Percentiles rank a stretch among this genome's conserved stretches.
Evolutionary conservation across 2,329 filamentous ascomycete genomes (phyloP).

Genomic region (Penicillium sp.): DNA sequence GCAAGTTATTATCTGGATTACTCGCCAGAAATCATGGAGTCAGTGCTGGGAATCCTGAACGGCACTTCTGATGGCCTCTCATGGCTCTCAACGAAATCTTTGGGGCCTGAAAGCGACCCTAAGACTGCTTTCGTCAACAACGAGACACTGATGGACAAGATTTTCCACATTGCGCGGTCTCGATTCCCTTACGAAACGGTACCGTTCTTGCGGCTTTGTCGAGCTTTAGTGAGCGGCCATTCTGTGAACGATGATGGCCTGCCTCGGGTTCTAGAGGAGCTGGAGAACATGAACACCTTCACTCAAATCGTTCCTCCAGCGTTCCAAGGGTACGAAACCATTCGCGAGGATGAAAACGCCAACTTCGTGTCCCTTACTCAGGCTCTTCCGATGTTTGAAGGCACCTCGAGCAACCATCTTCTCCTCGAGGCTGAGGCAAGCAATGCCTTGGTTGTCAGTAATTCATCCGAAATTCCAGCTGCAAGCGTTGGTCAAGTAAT

Average conservation of each 20-base stretch:
- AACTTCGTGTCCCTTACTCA: slow-evolving; percentile 70
- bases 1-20: slow-evolving; percentile 70
- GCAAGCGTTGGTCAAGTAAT: slow-evolving; percentile 61
- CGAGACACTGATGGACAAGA: slow-evolving; percentile 54
- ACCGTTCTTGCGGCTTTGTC: slow-evolving; percentile 74
- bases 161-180: slow-evolving; percentile 69
- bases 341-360: slow-evolving; percentile 81
- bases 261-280: slow-evolving; percentile 59
- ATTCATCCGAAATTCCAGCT: slow-evolving; percentile 40
- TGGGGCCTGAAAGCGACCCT: slow-evolving; percentile 37
- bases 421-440: slow-evolving; percentile 25
- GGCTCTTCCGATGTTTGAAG: slow-evolving; percentile 54
- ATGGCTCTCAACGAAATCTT: slow-evolving; percentile 18
- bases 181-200: slow-evolving; percentile 85
- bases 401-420: slow-evolving; percentile 27
- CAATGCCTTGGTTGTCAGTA: slow-evolving; percentile 38
- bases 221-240: slow-evolving; percentile 58
- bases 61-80: slow-evolving; percentile 33
- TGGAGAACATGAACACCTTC: slow-evolving; percentile 70
- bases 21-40: slow-evolving; percentile 67
- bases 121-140: slow-evolving; percentile 60
- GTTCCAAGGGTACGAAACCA: slow-evolving; percentile 75
- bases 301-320: slow-evolving; percentile 73
- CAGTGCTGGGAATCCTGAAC: slow-evolving; percentile 65
- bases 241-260: slow-evolving; percentile 50